Evolutionary conservation across 2,329 filamentous ascomycete species (phyloP).

Genomic region (Aspergillus chevalieri): DNA sequence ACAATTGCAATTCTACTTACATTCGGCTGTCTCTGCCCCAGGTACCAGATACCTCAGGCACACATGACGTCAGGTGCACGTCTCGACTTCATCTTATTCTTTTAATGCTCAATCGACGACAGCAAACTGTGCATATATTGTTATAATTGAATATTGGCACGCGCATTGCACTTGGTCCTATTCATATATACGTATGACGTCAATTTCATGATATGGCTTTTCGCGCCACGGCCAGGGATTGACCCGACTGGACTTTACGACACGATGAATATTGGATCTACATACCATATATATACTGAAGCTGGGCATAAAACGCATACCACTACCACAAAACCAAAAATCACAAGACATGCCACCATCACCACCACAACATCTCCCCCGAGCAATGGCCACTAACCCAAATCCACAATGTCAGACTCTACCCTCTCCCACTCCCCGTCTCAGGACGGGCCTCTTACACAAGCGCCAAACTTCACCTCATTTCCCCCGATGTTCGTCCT

Average conservation of each 20-base stretch:
- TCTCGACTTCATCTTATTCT: not conserved
- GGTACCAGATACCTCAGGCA: not conserved
- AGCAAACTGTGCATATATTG: not conserved
- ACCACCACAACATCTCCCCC: not conserved
- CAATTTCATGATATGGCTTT: too few species aligned
- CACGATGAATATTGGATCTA: not conserved
- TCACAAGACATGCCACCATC: not conserved
- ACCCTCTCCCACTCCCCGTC: not conserved
- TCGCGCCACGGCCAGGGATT: too few species aligned
- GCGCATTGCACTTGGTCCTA: too few species aligned
- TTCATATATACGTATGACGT: too few species aligned
- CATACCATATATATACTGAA: not conserved
- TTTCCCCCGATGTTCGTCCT: slow-evolving; percentile 67
- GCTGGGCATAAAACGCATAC: not conserved
- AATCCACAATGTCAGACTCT: not conserved
- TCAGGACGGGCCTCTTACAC: not conserved
- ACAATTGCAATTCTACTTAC: too few species aligned
- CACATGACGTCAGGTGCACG: not conserved
- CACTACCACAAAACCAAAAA: not conserved
- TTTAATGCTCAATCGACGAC: not conserved
- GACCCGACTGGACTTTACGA: too few species aligned
- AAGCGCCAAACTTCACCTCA: slow-evolving; percentile 25
- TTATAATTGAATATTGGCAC: too few species aligned
- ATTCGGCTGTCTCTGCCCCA: too few species aligned
- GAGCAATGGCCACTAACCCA: not conserved